These are phyloP conservation scores for Yamadazyma spencermartinsiae DNA, from an alignment of 1,139 yeast species.

Conservation along the genomic window DNA sequence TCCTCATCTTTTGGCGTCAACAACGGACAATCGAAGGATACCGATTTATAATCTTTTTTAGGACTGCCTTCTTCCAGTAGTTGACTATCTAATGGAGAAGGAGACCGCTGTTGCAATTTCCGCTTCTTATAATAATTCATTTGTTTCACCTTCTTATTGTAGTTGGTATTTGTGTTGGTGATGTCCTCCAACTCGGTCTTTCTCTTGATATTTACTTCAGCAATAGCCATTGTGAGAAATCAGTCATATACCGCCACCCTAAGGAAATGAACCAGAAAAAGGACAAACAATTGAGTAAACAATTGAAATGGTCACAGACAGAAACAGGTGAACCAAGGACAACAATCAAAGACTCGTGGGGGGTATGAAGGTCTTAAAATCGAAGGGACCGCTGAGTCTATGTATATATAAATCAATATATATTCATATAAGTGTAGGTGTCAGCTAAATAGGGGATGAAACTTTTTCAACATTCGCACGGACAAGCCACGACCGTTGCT, in stretches of 20 bases:
- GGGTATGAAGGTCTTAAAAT: no score
- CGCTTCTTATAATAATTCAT: conserved; percentile 9
- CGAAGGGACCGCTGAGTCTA: no score
- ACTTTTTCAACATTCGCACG: background rate
- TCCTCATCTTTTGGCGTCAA: conserved; percentile 49
- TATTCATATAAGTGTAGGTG: background rate
- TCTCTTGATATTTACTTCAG: conserved; percentile 26
- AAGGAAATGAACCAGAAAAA: background rate
- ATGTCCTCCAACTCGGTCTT: conserved; percentile 39
- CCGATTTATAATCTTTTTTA: conserved; percentile 11
- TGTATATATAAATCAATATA: no score
- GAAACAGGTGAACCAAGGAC: no score
- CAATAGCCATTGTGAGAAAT: conserved; percentile 15
- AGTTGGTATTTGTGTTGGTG: conserved; percentile 38
- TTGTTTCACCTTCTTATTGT: conserved; percentile 23
- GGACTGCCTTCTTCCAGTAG: conserved; percentile 3
- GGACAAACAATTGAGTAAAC: background rate
- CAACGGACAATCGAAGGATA: conserved; percentile 31
- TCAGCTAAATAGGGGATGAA: background rate
- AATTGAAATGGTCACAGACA: no score
- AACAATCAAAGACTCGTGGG: no score
- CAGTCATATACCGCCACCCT: background rate
- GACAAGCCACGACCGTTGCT: background rate
- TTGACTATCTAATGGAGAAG: conserved; percentile 22
- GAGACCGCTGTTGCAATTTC: conserved; percentile 25